Conservation (phyloP, 2,329 filamentous ascomycete species). For the Colletotrichum godetiae region DNA sequence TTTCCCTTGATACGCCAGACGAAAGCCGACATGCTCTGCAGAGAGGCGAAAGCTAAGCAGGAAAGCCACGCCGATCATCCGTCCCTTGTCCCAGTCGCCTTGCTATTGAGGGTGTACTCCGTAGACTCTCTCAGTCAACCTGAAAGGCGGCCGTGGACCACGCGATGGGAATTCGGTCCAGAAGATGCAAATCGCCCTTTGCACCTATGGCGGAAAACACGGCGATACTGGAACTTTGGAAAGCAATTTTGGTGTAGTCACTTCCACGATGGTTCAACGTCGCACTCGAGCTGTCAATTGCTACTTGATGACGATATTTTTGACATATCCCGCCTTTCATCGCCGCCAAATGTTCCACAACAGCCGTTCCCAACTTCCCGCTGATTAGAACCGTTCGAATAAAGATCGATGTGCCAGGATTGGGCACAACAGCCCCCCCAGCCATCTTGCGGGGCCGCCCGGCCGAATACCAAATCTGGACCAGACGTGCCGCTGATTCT, state of each 20-base stretch:
- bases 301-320: background rate
- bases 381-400: constrained; percentile 13
- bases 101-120: background rate
- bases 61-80: background rate
- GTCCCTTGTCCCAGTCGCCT: background rate
- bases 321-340: background rate
- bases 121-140: background rate
- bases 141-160: background rate
- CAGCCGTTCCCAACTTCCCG: constrained; percentile 22
- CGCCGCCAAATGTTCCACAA: constrained; percentile 4
- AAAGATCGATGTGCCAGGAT: constrained; percentile 27
- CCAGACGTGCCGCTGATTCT: background rate
- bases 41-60: background rate
- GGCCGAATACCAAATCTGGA: constrained; percentile 12
- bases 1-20: background rate
- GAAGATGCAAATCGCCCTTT: background rate
- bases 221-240: background rate
- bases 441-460: constrained; percentile 17
- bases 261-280: background rate
- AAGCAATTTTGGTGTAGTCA: background rate
- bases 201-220: background rate
- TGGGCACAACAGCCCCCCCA: background rate
- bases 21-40: background rate
- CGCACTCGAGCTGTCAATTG: background rate
- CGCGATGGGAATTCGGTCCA: background rate